phyloP scores from a whole-genome alignment of 78 protist species.

The Chrysochromulina parva region DNA sequence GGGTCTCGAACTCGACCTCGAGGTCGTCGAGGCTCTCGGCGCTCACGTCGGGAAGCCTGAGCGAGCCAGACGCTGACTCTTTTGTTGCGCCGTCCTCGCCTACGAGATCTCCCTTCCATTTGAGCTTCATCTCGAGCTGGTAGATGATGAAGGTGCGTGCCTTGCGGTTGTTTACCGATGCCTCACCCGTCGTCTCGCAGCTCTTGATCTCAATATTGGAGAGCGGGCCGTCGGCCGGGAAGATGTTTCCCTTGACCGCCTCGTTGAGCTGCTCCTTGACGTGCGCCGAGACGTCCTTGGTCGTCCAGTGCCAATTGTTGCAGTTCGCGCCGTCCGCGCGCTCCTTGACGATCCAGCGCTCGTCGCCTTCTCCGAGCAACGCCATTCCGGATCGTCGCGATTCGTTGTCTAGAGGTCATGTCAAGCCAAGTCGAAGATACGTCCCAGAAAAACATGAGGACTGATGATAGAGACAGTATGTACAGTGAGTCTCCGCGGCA shows the following conservation, averaged over 20 bases:
- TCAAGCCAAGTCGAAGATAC: too few relatives aligned
- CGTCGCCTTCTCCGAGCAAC: neutral
- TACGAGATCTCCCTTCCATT: neutral
- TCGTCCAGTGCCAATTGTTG: conserved; percentile 28
- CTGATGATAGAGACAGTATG: too few relatives aligned
- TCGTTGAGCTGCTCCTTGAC: neutral
- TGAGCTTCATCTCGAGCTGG: conserved; percentile 13
- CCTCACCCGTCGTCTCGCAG: neutral
- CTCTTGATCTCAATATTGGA: too few relatives aligned
- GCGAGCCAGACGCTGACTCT: too few relatives aligned
- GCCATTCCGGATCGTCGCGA: neutral
- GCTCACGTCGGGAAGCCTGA: too few relatives aligned
- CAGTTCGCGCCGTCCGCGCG: conserved; percentile 32
- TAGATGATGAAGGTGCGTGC: neutral
- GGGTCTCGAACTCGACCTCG: neutral
- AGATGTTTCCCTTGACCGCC: neutral
- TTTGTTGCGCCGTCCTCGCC: too few relatives aligned
- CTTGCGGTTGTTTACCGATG: neutral
- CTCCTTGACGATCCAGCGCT: conserved; percentile 32
- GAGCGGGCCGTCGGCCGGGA: neutral
- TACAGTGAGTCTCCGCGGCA: too few relatives aligned
- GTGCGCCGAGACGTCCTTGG: neutral
- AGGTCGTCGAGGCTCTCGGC: neutral
- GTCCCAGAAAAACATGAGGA: too few relatives aligned
- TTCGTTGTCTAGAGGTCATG: too few relatives aligned